Evolutionary conservation across 768 basidiomycete genomes (phyloP).

Genomic region (Pluteus cervinus): DNA sequence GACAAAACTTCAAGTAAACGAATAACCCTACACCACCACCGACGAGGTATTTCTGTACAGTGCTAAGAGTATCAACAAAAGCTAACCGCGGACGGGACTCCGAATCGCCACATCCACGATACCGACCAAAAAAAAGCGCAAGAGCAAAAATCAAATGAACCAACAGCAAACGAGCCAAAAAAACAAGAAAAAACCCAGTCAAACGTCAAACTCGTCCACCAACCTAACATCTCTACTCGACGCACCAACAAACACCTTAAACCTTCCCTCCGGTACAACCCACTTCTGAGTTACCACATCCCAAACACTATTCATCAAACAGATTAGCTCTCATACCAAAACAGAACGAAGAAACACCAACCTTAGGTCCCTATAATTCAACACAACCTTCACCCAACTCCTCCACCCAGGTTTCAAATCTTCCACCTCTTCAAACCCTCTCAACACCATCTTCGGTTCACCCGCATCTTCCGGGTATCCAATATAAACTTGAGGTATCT

Average conservation of each 20-base stretch:
- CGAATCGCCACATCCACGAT: too few relatives aligned
- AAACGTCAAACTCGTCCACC: too few relatives aligned
- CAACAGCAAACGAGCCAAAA: too few relatives aligned
- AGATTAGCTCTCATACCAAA: background rate
- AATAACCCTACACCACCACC: too few relatives aligned
- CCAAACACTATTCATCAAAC: slow-evolving; percentile 35
- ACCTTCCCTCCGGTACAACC: slow-evolving; percentile 42
- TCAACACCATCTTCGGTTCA: slow-evolving; percentile 42
- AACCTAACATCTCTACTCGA: too few relatives aligned
- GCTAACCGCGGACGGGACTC: too few relatives aligned
- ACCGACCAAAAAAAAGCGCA: too few relatives aligned
- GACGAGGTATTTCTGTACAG: too few relatives aligned
- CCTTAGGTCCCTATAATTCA: slow-evolving; percentile 40
- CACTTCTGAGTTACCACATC: slow-evolving; percentile 46
- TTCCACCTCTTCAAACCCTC: slow-evolving; percentile 44
- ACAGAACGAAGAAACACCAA: slow-evolving; percentile 13
- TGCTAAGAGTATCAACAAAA: too few relatives aligned
- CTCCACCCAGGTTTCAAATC: slow-evolving; percentile 28
- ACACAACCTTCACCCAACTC: slow-evolving; percentile 25
- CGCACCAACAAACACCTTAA: slow-evolving; percentile 46
- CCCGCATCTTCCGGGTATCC: slow-evolving; percentile 37
- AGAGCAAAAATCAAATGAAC: too few relatives aligned
- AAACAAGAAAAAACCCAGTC: too few relatives aligned
- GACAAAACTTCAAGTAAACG: too few relatives aligned
- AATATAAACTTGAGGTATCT: slow-evolving; percentile 51